phyloP scores from a whole-genome alignment of 352 stramenopile species.

The Pythium periplocum region DNA sequence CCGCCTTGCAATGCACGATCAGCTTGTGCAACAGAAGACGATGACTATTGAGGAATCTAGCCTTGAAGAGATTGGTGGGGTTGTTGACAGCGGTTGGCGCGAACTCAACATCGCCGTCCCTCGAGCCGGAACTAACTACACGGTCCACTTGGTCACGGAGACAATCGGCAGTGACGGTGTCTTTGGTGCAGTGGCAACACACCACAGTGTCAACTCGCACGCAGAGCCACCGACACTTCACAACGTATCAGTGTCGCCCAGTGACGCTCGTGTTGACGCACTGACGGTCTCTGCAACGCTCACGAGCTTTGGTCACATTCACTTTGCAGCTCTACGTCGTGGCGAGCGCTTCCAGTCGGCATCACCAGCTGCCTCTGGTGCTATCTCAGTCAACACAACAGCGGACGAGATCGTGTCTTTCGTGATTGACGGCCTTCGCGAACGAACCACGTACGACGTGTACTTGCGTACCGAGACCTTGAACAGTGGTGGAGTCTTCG shows the following conservation, averaged over 20 bases:
- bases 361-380: slow-evolving; percentile 4
- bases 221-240: slow-evolving; percentile 28
- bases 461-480: slow-evolving; percentile 74
- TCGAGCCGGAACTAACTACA: slow-evolving; percentile 51
- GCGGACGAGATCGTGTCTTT: slow-evolving; percentile 24
- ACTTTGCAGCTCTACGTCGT: slow-evolving; percentile 54
- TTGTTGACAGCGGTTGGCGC: slow-evolving; percentile 33
- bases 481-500: slow-evolving; percentile 62
- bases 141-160: slow-evolving; percentile 68
- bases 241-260: slow-evolving; percentile 33
- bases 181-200: slow-evolving; percentile 61
- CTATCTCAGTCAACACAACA: slow-evolving; percentile 13
- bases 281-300: slow-evolving; percentile 50
- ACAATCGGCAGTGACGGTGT: slow-evolving; percentile 61
- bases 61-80: slow-evolving; percentile 11
- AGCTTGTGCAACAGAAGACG: slow-evolving; percentile 34
- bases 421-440: slow-evolving; percentile 38
- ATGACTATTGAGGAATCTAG: slow-evolving; percentile 27
- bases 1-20: slow-evolving; percentile 48
- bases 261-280: slow-evolving; percentile 61
- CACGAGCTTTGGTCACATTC: slow-evolving; percentile 39
- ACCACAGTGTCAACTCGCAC: slow-evolving; percentile 51
- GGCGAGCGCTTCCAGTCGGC: slow-evolving; percentile 18
- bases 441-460: slow-evolving; percentile 61
- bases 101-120: slow-evolving; percentile 57